Conservation (phyloP, 805 yeast genomes). For the Helenozyma baotianmanensis region DNA sequence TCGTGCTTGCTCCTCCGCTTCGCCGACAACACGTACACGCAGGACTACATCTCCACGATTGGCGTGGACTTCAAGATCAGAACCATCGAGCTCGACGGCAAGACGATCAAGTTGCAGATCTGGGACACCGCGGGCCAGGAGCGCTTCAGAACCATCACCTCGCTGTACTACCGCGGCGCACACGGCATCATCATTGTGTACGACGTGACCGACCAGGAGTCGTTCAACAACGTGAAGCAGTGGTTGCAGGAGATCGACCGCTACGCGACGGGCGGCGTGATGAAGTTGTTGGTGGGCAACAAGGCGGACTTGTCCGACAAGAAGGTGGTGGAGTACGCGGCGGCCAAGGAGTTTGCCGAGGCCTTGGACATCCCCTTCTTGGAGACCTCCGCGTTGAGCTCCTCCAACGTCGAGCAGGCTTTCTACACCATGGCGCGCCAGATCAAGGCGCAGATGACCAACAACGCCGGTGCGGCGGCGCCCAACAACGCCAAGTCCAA, state of each 20-base stretch:
- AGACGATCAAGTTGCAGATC: conserved; percentile 93
- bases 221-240: conserved; percentile 93
- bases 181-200: conserved; percentile 97
- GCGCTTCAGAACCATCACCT: conserved; percentile 94
- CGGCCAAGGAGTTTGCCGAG: conserved; percentile 97
- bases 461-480: conserved; percentile 40
- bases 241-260: conserved; percentile 99
- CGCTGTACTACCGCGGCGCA: conserved; percentile 97
- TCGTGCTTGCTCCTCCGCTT: conserved; percentile 92
- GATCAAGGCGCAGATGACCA: conserved; percentile 92
- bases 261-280: conserved; percentile 95
- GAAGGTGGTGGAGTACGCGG: conserved; percentile 92
- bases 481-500: conserved; percentile 49
- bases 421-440: conserved; percentile 98
- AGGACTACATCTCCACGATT: conserved; percentile 94
- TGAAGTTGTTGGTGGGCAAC: conserved; percentile 93
- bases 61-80: conserved; percentile 94
- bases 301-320: conserved; percentile 92
- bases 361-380: conserved; percentile 89
- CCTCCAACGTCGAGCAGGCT: conserved; percentile 97
- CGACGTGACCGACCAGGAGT: conserved; percentile 96
- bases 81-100: conserved; percentile 91
- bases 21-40: conserved; percentile 96
- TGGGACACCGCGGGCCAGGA: conserved; percentile 99
- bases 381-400: conserved; percentile 92